Base-by-base conservation (phyloP, 345 rosid species). In the Aurinia saxatilis region DNA sequence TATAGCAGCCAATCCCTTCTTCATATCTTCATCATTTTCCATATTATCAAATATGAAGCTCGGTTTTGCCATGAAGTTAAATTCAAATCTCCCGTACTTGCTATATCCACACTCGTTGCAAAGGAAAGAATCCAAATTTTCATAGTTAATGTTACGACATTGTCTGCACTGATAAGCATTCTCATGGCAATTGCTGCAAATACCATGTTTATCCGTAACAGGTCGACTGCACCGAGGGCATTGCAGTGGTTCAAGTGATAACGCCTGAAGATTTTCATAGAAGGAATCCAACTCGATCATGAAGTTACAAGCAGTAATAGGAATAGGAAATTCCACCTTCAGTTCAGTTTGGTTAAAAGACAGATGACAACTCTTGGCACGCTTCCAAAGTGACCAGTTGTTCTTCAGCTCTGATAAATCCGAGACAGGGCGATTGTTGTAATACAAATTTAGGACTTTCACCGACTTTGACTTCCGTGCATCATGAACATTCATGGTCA, bases 141-240 rank as follows among this genome's bases (percentile, higher is more conserved):
- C 99, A 57, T 93, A 93, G 71, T 93, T 90, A 45, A 93, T 93
- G 76, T 93, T 90, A 74, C 99, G 99, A 67, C 99, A 93, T 74
- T 93, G 97, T 81, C 99, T 81, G 85, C 99, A 93, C 73, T 93
- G 99, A 74, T 93, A 93, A 47, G 99, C 97, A 82, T 93, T 93
- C 79, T 93, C 99, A 67, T 93, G 99, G 78, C 99, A 93, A 69
- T 87, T 93, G 78, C 92, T 5, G 70, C 99, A 93, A 73, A 87
- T 87, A 58, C 99, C 99, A 77, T 93, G 97, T 84, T 78, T 93
- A 78, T 93, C 97, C 57, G 87, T 87, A 50, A 93, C 97, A 52
- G 97, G 84, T 49, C 97, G 83, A 76, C 92, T 90, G 78, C 99
- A 93, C 39, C 99, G 97, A 17, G 99, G 99, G 77, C 99, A 93